Base-by-base conservation (phyloP, 257 asterid genomes). In the Nicotiana obtusifolia region DNA sequence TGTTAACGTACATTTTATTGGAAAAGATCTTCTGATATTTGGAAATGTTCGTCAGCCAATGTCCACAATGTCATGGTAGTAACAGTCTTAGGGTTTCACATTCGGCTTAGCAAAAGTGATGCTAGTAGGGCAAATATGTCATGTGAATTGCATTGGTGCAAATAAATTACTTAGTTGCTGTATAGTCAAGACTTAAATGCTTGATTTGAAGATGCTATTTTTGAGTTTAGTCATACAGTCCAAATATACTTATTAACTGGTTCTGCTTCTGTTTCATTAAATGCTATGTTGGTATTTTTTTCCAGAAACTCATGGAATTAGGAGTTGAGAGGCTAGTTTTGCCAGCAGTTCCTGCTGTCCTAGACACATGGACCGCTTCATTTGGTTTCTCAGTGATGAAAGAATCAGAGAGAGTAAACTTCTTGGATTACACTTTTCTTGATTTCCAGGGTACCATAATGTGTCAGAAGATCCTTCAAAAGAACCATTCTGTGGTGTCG, bases 241-340 rank as follows among this genome's bases (percentile, higher is more conserved):
- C 49, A 15, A 31, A 20, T 69, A 20, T 44, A 69, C 56, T 69
- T 69, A 41, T 22, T 6, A 71, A 44, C 20, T 20, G 78, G 49
- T 73, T 24, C 79, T 47, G 33, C 56, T 81, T 81, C 31, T 81
- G 41, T 82, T 71, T 47, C 35, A 80, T 28, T 44, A 57, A 31
- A 24, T 75, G 61, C 35, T 75, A 71, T 79, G 49, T 2, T 76
- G 52, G 9, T 9, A 41, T 54, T 17, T 62, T 35, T 28, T 84
- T 81, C 85, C 90, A 95, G 99, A 88, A 84, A 88, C 95, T 93
- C 30, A 22, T 31, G 81, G 92, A 86, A 73, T 83, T 91, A 65
- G 97, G 98, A 82, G 98, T 95, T 13, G 90, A 92, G 87, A 92
- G 92, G 89, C 94, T 95, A 56, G 93, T 95, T 80, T 90, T 95